Base-by-base conservation (phyloP, 2,329 filamentous ascomycete genomes). In the Trichoderma simmonsii region DNA sequence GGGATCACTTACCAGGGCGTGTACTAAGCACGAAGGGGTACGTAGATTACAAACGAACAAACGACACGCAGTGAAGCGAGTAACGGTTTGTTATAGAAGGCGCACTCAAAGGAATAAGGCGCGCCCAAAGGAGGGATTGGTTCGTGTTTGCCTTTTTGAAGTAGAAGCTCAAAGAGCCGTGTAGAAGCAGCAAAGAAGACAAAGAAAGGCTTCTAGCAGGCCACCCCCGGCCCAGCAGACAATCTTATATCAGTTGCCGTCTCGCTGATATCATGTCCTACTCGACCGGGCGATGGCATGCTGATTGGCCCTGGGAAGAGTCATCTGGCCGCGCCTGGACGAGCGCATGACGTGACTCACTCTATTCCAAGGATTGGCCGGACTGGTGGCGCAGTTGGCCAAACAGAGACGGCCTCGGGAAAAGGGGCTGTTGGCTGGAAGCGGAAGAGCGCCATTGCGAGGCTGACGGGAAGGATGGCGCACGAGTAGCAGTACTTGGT, bases 331-430 rank as follows among this genome's bases (percentile, higher is more conserved):
- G 69, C 65, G 43, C 60, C 60, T 60, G 69, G 69, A 70, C 66
- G 71, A 70, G 71, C 76, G 75, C 75, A 76, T 76, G 75, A 76
- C 72, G 76, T 77, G 76, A 77, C 73, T 77, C 76, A 77, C 75
- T 63, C 48, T 57, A n/a, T 51, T 60, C 66, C 43, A 59, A 70
- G 36, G 61, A 56, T 36, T 63, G 48, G 56, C 57, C 36, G 56
- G 66, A 54, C 69, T 66, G 69, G 69, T 71, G 69, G 69, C 69
- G 69, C 69, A 71, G 69, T 66, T 63, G 39, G 34, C 62, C 43
- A 57, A 43, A 39, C 32, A 36, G 28, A 57, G 66, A 43, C 24
- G 57, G 28, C 8, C 56, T 61, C 57, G 56, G 66, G 66, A 62
- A 70, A 70, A 51, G 66, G 66, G 66, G 66, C 14, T 62, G 56